Evolutionary conservation across 805 yeast genomes (phyloP), one percentile per base, ranked within the genome.

Genomic region (Ogataea neopini): DNA sequence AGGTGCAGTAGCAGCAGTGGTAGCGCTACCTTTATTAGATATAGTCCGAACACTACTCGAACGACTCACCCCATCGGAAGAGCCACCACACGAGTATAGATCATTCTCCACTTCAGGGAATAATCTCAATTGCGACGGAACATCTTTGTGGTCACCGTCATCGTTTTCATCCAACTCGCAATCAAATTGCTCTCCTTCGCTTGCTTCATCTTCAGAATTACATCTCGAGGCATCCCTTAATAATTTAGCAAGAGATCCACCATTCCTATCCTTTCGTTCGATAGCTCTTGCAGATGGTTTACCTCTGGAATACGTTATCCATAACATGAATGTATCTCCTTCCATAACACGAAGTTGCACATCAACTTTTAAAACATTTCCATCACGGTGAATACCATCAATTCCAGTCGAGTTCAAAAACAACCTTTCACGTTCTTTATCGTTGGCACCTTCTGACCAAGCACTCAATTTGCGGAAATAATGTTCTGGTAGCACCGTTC

Each of bases 401-500:
- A 89, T 73, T 32, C 95, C 96, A 18, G 76, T 72, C 1, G 90
- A 84, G 23, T 75, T 73, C 49, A 80, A 61, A 50, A 86, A 84
- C 40, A 80, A 67, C 3, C 66, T 59, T 40, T 78, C 81, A 19
- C 76, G 76, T 40, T 72, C 77, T n/a, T 63, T 68, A 39, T 62
- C 64, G 55, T 57, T 53, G 6, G 46, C 48, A 14, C 63, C 60
- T 13, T 44, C 43, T 14, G 46, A 34, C 40, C 75, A 71, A 0
- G 86, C 83, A 47, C 75, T 73, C 44, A 81, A 74, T 54, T 83
- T 82, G 52, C 97, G 76, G 69, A 92, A 90, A 62, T 86, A 85
- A 66, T 90, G 97, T 64, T 91, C 98, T 0, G 97, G 96, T 10
- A 91, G 69, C 0, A 91, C 96, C 43, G 88, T 67, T 1, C 97